These are phyloP conservation scores for Diplodia mutila DNA, from an alignment of 2,329 filamentous ascomycete species.

Conservation along the genomic window DNA sequence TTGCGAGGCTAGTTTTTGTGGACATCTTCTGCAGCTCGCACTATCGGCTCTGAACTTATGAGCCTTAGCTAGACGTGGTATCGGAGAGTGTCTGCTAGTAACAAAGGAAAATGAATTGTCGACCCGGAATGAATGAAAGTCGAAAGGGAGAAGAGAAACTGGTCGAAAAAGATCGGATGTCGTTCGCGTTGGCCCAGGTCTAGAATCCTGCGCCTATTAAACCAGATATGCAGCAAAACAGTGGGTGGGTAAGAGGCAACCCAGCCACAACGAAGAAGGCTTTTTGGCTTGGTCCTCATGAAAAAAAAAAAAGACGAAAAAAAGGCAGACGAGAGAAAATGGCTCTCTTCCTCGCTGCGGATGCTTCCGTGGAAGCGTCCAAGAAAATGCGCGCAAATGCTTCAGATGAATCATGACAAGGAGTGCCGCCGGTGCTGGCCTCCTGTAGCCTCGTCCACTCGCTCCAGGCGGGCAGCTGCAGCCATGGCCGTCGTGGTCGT, in stretches of 20 bases:
- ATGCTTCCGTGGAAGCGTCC: neutral
- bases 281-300: neutral
- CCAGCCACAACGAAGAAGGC: neutral
- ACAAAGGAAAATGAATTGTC: neutral
- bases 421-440: conserved; percentile 7
- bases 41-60: neutral
- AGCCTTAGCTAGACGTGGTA: conserved; percentile 1
- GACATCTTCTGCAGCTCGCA: neutral
- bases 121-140: neutral
- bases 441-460: conserved; percentile 21
- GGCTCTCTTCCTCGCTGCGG: neutral
- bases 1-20: neutral
- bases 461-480: conserved; percentile 21
- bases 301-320: neutral
- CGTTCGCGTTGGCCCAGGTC: neutral
- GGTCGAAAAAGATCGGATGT: neutral
- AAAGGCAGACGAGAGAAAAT: neutral
- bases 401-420: conserved; percentile 17
- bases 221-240: conserved; percentile 19
- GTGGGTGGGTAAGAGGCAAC: neutral
- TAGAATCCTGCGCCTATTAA: conserved; percentile 17
- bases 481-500: conserved; percentile 23
- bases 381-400: conserved; percentile 13
- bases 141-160: neutral
- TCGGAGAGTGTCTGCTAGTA: neutral